These are phyloP conservation scores for Aspergillus ellipticus DNA, from an alignment of 495 filamentous ascomycete genomes.

Conservation along the genomic window DNA sequence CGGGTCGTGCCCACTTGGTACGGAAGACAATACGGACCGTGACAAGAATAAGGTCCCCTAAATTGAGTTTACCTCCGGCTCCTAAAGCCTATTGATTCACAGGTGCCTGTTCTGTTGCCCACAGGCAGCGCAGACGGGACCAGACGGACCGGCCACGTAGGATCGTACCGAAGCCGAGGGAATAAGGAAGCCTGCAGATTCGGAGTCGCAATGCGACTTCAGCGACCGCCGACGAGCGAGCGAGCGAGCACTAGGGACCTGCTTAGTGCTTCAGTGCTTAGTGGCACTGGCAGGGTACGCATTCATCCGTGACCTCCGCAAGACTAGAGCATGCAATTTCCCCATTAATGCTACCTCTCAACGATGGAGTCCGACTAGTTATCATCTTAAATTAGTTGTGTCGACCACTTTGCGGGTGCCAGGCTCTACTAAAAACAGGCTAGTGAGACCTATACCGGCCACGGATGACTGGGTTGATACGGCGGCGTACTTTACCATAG, in stretches of 20 bases:
- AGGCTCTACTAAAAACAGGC: not conserved
- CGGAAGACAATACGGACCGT: not conserved
- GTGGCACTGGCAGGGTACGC: not conserved
- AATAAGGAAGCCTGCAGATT: constrained; percentile 5
- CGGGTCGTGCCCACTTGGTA: not conserved
- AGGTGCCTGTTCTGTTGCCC: too few relatives aligned
- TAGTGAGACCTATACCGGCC: not conserved
- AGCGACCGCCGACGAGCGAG: too few relatives aligned
- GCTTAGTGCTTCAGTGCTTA: too few relatives aligned
- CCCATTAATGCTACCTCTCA: not conserved
- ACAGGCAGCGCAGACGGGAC: too few relatives aligned
- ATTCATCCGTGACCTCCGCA: constrained; percentile 4
- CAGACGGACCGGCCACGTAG: too few relatives aligned
- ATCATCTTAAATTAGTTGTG: constrained; percentile 5
- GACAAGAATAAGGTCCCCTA: not conserved
- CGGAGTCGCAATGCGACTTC: too few relatives aligned
- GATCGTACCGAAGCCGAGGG: not conserved
- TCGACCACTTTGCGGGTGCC: not conserved
- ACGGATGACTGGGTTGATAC: constrained; percentile 1
- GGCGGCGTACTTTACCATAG: constrained; percentile 9
- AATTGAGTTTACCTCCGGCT: not conserved
- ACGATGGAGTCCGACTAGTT: not conserved
- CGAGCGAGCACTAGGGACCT: too few relatives aligned
- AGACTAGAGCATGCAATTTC: constrained; percentile 1
- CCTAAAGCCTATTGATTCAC: not conserved